Evolutionary conservation across 148 eudicot genomes (phyloP), one percentile per base, ranked within the genome.

Genomic region (Persicaria tinctoria): DNA sequence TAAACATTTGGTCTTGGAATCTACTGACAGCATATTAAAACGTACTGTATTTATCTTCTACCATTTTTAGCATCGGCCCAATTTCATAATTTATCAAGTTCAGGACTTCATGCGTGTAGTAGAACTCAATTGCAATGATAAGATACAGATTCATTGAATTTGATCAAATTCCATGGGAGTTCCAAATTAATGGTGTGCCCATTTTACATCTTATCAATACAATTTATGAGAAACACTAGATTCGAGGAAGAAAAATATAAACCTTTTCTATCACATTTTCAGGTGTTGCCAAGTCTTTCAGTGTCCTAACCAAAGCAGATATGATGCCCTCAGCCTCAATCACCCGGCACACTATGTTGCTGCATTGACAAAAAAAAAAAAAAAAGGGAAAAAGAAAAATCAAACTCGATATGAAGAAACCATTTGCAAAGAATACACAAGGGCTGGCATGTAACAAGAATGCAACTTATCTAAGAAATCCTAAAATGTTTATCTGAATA

Each of bases 261-360:
- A 88, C 93, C 93, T 85, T 86, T 81, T 85, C 87, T 57, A 83
- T 81, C 45, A 81, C 63, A 75, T 75, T 69, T 72, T 76, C 82
- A 64, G 84, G 81, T 62, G 68, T 74, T 17, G 84, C 74, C 3
- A 77, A 57, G 75, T 86, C 80, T 84, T 87, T 87, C 68, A 90
- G 83, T 46, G 81, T 86, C 75, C 79, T 77, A 64, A 87, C 73
- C 77, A 90, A 81, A 77, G 84, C 77, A 45, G 51, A 55, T 69
- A 82, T 70, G 77, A 81, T 75, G 54, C 90, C 96, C 73, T 85
- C 89, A 75, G 76, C 88, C 84, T 86, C 86, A 75, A 89, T 85
- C 54, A 77, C 81, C 80, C 80, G 82, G 83, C 96, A 85, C 69
- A 93, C 86, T 79, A 77, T 60, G 56, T 84, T 80, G 79, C 98